Percentiles rank a stretch among this genome's conserved stretches.
Evolutionary conservation across 2,329 filamentous ascomycete species (phyloP).

Genomic region (Cordyceps tenuipes): DNA sequence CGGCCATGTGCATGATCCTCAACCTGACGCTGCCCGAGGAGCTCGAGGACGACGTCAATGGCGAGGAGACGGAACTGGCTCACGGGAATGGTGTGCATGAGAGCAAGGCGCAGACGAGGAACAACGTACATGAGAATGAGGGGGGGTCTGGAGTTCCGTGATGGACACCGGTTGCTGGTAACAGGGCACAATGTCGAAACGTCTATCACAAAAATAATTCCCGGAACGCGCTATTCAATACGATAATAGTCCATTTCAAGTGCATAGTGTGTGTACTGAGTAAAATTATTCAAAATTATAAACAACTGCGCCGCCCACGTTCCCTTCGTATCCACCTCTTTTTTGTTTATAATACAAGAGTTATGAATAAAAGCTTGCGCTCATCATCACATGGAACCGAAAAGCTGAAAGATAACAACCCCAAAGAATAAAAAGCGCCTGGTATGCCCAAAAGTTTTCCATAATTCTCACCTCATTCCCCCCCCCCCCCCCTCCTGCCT

Average conservation of each 20-base stretch:
- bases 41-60: conserved; percentile 46
- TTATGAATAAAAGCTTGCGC: conserved; percentile 1
- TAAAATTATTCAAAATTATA: neutral
- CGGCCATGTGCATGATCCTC: conserved; percentile 61
- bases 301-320: neutral
- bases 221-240: too few species aligned
- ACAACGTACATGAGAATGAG: neutral
- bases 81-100: neutral
- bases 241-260: neutral
- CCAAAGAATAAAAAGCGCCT: conserved; percentile 7
- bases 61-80: neutral
- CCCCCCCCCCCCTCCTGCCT: neutral
- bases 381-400: neutral
- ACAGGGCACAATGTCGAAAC: neutral
- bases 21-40: conserved; percentile 69
- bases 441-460: neutral
- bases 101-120: neutral
- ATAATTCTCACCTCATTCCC: neutral
- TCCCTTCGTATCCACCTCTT: neutral
- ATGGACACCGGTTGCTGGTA: neutral
- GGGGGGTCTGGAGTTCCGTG: neutral
- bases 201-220: too few species aligned
- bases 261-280: neutral
- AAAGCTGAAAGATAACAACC: neutral
- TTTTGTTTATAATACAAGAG: conserved; percentile 1